Evolutionary conservation across 805 yeast genomes (phyloP).

Genomic region (Nakazawaea pomicola): DNA sequence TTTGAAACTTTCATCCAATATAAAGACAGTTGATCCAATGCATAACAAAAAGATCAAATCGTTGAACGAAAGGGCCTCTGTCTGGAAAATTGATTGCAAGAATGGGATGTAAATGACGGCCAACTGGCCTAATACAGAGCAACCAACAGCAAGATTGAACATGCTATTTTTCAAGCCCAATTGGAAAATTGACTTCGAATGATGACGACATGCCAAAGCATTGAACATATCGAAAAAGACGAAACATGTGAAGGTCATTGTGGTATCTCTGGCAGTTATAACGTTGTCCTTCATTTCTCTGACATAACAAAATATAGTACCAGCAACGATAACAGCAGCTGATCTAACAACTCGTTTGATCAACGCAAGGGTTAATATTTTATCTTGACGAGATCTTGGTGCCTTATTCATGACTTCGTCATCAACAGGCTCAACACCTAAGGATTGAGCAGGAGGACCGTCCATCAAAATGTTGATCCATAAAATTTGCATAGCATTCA

Average conservation of each 20-base stretch:
- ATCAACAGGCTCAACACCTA: constrained; percentile 97
- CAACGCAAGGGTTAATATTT: constrained; percentile 68
- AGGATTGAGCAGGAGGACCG: constrained; percentile 97
- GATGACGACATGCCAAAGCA: constrained; percentile 90
- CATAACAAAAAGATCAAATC: constrained; percentile 62
- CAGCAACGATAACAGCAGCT: constrained; percentile 71
- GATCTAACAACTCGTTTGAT: constrained; percentile 71
- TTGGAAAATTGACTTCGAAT: constrained; percentile 76
- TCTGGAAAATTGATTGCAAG: constrained; percentile 88
- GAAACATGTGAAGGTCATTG: constrained; percentile 98
- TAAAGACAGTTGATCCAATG: constrained; percentile 75
- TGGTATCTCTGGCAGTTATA: constrained; percentile 92
- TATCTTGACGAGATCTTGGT: constrained; percentile 87
- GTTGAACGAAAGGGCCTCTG: constrained; percentile 74
- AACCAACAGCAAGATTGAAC: constrained; percentile 91
- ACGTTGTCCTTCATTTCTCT: constrained; percentile 80
- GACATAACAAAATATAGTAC: constrained; percentile 83
- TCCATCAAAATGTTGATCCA: constrained; percentile 98
- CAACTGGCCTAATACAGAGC: constrained; percentile 84
- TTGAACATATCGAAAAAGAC: constrained; percentile 96
- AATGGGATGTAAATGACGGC: constrained; percentile 93
- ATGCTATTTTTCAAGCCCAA: constrained; percentile 78
- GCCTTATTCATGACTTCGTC: constrained; percentile 93
- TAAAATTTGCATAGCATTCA: constrained; percentile 96
- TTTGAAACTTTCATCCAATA: constrained; percentile 82